These are phyloP conservation scores for Anthracocystis panici-leucophaei DNA, from an alignment of 1,284 basidiomycete genomes.

Conservation along the genomic window DNA sequence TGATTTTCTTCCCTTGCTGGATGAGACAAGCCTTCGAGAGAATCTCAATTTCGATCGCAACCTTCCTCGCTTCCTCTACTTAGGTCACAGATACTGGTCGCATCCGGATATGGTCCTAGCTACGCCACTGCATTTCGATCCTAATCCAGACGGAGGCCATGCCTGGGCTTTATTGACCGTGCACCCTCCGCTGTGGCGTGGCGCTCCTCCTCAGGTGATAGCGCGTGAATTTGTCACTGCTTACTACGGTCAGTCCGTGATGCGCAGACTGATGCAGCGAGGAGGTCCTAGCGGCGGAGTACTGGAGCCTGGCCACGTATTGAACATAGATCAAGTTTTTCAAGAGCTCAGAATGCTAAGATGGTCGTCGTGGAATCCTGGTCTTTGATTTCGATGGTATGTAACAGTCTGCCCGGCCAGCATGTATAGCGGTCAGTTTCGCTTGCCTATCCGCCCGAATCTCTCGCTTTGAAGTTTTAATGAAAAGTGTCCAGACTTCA, in stretches of 20 bases:
- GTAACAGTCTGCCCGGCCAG: too few species aligned
- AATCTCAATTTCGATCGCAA: constrained; percentile 1
- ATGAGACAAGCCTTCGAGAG: background rate
- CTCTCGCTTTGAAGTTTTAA: too few species aligned
- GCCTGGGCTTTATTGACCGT: constrained; percentile 1
- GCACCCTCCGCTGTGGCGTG: background rate
- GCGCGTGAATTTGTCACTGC: constrained; percentile 3
- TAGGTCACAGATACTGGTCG: background rate
- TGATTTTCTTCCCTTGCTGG: background rate
- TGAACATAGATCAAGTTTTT: constrained; percentile 13
- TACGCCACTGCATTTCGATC: background rate
- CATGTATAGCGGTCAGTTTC: too few species aligned
- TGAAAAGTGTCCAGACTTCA: too few species aligned
- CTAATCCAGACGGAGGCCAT: background rate
- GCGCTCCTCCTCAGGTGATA: background rate
- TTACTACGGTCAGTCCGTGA: background rate
- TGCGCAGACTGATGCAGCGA: background rate
- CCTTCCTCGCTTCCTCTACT: constrained; percentile 7
- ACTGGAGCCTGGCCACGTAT: constrained; percentile 4
- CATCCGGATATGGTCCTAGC: constrained; percentile 2
- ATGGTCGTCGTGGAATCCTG: background rate
- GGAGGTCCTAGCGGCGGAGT: background rate
- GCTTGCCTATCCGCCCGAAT: too few species aligned
- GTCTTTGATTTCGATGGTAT: background rate
- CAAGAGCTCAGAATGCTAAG: background rate